phyloP scores from a whole-genome alignment of 176 grass and related monocot genomes.

The Canna indica region DNA sequence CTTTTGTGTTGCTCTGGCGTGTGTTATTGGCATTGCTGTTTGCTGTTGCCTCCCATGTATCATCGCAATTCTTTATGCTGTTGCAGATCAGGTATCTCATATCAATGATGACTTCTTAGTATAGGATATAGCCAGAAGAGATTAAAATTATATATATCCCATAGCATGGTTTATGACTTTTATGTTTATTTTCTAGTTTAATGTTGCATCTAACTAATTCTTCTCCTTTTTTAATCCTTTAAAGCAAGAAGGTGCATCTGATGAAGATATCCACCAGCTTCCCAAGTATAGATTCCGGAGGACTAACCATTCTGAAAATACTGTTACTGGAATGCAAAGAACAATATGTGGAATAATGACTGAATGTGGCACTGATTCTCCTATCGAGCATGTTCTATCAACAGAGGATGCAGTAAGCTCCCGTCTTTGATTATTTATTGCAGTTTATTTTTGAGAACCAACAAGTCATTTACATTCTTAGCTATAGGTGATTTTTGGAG shows the following conservation, averaged over 20 bases:
- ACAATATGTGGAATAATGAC: slow-evolving; percentile 28
- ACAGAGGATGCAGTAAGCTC: slow-evolving; percentile 28
- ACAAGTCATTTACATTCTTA: not conserved
- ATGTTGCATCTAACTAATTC: not conserved
- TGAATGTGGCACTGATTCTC: slow-evolving; percentile 27
- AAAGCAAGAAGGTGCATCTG: slow-evolving; percentile 33
- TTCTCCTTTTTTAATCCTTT: not conserved
- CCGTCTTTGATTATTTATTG: not conserved
- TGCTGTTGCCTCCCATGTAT: slow-evolving; percentile 50
- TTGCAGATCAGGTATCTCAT: slow-evolving; percentile 38
- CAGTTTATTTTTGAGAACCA: not conserved
- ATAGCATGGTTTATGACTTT: no score
- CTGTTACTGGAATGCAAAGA: not conserved
- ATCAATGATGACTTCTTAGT: slow-evolving; percentile 6
- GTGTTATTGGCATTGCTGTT: slow-evolving; percentile 32
- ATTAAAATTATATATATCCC: not conserved
- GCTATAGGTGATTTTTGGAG: not conserved
- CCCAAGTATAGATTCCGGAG: slow-evolving; percentile 33
- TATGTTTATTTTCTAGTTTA: not conserved
- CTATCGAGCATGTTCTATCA: slow-evolving; percentile 21
- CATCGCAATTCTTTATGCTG: slow-evolving; percentile 40
- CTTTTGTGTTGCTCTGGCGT: slow-evolving; percentile 38
- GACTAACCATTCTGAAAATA: slow-evolving; percentile 15
- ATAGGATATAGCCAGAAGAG: not conserved
- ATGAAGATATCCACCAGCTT: slow-evolving; percentile 42